Base-by-base conservation (phyloP, 192 early-diverging fungal species). In the Rhizophagus clarus region DNA sequence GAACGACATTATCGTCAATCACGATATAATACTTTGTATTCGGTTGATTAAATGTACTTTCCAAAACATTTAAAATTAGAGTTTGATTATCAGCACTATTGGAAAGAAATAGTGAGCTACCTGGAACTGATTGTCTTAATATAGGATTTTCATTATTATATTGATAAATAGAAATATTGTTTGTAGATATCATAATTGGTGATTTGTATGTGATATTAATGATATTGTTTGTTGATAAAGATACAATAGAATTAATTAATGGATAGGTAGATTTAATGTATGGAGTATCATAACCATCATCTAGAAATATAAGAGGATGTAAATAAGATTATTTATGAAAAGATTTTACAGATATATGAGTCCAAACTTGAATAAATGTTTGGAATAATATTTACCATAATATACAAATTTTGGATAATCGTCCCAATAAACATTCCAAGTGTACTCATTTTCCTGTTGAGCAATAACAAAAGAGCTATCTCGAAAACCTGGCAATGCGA, bases 1-100 rank as follows among this genome's bases (percentile, higher is more conserved):
- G 3, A 6, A 74, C 73, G 32, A 60, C 14, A 60, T 61, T 40
- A 56, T 49, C 29, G 4, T 74, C 73, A 28, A 74, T 22, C 2
- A 17, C 26, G 10, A 74, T 61, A 20, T 11, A 31, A 60, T 74
- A 74, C 24, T 4, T 60, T 2, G 17, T 29, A 40, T 60, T 74
- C 4, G 28, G 45, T 74, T 56, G 45, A 74, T 74, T 74, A 34
- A 74, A 74, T 20, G 73, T 74, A 34, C 73, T 74, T 17, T 26
- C 20, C 15, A 74, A 74, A 22, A 74, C 51, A 28, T 74, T 61
- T 12, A 26, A 24, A 60, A 28, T 29, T 24, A 56, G 2, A 10
- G 73, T 61, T 3, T 31, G 11, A 15, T 29, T 74, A 37, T 29
- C 15, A 5, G n/a, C 14, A 32, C 28, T 61, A 24, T 15, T 9